Base-by-base conservation (phyloP, 208 protist species). In the Leishmania tropica region DNA sequence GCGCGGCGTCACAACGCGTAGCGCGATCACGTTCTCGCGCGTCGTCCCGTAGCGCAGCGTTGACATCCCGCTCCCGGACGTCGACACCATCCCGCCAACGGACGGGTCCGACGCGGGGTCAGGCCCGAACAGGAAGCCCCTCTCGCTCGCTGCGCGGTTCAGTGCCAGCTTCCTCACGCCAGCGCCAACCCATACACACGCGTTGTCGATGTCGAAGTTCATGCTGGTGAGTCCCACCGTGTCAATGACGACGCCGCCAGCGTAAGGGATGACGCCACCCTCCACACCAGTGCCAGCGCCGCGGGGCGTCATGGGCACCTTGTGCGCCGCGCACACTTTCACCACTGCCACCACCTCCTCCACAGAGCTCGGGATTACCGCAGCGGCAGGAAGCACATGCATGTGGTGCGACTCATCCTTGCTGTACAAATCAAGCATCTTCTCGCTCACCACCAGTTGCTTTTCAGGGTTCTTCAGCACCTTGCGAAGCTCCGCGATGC, bases 41-140 rank as follows among this genome's bases (percentile, higher is more conserved):
- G 95, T 95, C 15, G 95, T 97, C 81, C 95, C 93, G 86, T 98
- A 96, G 37, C 85, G 82, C 60, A 98, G 85, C 45, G 93, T 92
- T 51, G 84, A 90, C 81, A 95, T 96, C 70, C 95, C 93, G 47
- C 85, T 92, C 72, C 88, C 92, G n/a, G 92, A 85, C 45, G 87
- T 94, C 3, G 87, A 85, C 37, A 89, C 88, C 91, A 96, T 95
- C 21, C 93, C 94, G n/a, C 95, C 93, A 35, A 96, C 91, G 40
- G 81, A 88, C 51, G 89, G 89, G 79, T 94, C 91, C 35, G 84
- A 90, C 6, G 85, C 82, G 8, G 88, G 91, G 78, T 93, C 89
- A 6, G 89, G 89, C 47, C 91, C 91, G 70, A 94, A 92, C 37
- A 87, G 74, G 24, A 93, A 87, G 1, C 91, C 91, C 51, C 67